Evolutionary conservation across 495 filamentous ascomycete species (phyloP).

Genomic region (Niebla homalea): DNA sequence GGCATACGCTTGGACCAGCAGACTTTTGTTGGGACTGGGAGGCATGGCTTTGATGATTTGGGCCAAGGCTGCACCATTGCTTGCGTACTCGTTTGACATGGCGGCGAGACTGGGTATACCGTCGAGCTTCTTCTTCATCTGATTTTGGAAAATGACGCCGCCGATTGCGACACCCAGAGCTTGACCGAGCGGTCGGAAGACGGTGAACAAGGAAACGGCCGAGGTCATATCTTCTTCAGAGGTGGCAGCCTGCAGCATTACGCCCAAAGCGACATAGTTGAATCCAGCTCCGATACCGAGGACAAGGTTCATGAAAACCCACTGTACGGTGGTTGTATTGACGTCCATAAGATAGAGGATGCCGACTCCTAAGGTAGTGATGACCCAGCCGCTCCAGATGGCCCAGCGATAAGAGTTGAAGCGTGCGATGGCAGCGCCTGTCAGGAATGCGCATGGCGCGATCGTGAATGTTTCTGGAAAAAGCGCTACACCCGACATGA

Average conservation of each 20-base stretch:
- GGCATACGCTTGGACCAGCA: constrained; percentile 38
- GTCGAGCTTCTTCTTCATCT: constrained; percentile 34
- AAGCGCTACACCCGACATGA: constrained; percentile 44
- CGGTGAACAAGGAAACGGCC: constrained; percentile 44
- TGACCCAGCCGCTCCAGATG: constrained; percentile 41
- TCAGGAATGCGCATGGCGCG: constrained; percentile 32
- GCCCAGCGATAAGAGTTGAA: constrained; percentile 40
- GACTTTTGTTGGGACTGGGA: constrained; percentile 17
- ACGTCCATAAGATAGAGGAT: constrained; percentile 33
- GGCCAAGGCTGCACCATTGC: constrained; percentile 44
- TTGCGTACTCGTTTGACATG: constrained; percentile 33
- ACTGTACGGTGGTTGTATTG: constrained; percentile 31
- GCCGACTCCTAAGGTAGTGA: constrained; percentile 35
- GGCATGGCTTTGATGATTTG: constrained; percentile 41
- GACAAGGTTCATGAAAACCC: constrained; percentile 39
- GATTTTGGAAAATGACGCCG: constrained; percentile 47
- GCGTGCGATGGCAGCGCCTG: constrained; percentile 32
- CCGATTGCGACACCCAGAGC: constrained; percentile 45
- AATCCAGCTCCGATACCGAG: constrained; percentile 35
- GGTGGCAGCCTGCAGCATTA: constrained; percentile 38
- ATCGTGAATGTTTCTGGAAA: constrained; percentile 45
- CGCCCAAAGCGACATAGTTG: constrained; percentile 22
- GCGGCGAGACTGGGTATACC: constrained; percentile 26
- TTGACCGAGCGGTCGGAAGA: constrained; percentile 44
- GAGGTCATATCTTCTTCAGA: constrained; percentile 35